A percentile compares a stretch with the other conserved stretches of the same genome.
Evolutionary conservation across 805 yeast species (phyloP).

Genomic region (Saturnispora zaruensis): DNA sequence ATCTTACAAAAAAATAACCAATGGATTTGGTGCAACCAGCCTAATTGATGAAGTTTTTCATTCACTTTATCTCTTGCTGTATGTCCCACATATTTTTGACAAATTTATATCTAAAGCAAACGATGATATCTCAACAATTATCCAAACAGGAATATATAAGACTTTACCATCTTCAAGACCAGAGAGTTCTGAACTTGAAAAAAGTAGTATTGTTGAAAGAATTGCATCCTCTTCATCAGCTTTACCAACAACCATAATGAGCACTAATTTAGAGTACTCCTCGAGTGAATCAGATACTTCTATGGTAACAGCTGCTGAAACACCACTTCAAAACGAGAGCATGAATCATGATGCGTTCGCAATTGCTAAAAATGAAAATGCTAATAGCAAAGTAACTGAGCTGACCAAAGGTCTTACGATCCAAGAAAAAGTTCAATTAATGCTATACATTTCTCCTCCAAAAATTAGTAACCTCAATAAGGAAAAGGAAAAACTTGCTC

Average conservation of each 20-base stretch:
- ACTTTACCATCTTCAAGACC: not conserved
- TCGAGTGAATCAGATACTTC: not conserved
- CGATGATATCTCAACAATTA: not conserved
- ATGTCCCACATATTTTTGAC: conserved; percentile 18
- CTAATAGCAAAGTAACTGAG: not conserved
- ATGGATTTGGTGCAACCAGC: conserved; percentile 75
- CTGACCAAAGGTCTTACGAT: not conserved
- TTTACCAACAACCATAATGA: no score
- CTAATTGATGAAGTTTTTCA: conserved; percentile 65
- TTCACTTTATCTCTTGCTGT: conserved; percentile 49
- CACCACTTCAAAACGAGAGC: not conserved
- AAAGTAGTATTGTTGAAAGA: not conserved
- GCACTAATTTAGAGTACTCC: no score
- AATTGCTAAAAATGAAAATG: not conserved
- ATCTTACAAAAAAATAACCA: conserved; percentile 63
- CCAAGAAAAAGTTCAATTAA: not conserved
- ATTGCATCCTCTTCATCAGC: not conserved
- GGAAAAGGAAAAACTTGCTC: conserved; percentile 37
- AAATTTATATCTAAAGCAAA: conserved; percentile 1
- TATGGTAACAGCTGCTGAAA: not conserved
- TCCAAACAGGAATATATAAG: not conserved
- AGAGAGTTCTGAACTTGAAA: not conserved
- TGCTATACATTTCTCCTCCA: not conserved
- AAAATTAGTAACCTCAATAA: conserved; percentile 12
- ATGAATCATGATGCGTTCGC: not conserved